Percentiles rank a stretch among this genome's conserved stretches.
phyloP scores from a whole-genome alignment of 345 rosid species.

The Arabidopsis suecica region DNA sequence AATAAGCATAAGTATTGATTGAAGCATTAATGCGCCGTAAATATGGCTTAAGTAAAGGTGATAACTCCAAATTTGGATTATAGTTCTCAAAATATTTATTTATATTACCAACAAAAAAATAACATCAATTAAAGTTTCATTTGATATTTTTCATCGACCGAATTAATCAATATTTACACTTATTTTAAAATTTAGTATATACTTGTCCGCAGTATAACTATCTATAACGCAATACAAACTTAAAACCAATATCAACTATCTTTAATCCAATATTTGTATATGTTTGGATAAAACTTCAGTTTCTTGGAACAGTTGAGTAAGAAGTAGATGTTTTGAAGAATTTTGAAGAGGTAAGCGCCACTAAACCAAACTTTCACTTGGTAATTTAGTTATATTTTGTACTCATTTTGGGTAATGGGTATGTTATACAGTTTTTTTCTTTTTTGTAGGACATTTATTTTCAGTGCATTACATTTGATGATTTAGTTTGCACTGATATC shows the following conservation, averaged over 20 bases:
- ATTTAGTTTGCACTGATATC: neutral
- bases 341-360: no score
- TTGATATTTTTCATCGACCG: neutral
- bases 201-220: neutral
- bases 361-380: neutral
- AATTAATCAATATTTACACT: neutral
- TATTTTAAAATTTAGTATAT: neutral
- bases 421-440: no score
- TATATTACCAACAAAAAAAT: neutral
- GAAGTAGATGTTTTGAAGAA: no score
- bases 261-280: no score
- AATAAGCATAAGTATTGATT: conserved; percentile 18
- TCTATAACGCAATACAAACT: neutral
- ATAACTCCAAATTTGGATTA: neutral
- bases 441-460: neutral
- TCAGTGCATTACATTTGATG: neutral
- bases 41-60: neutral
- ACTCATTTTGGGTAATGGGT: neutral
- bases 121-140: neutral
- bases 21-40: conserved; percentile 33
- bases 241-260: neutral
- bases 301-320: no score
- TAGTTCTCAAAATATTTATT: neutral
- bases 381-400: neutral
- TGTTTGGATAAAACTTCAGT: no score